Conservation (phyloP, 169 alveolate genomes). For the Eimeria maxima region DNA sequence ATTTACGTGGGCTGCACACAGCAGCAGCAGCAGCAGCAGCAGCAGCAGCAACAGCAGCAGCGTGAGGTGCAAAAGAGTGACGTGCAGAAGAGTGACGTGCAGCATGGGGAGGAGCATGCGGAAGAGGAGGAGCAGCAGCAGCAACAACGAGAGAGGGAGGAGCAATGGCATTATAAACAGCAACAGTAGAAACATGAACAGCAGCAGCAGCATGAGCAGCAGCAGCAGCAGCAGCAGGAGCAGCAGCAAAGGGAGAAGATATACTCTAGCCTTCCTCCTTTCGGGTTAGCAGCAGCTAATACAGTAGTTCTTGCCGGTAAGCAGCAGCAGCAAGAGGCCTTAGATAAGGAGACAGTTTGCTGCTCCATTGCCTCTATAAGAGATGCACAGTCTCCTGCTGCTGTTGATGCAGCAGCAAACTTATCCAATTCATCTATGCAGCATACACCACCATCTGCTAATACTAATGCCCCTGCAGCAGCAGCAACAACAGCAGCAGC, state of each 20-base stretch:
- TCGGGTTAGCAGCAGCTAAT: constrained; percentile 63
- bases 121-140: neutral
- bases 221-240: too few species aligned
- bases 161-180: neutral
- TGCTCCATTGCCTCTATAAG: constrained; percentile 98
- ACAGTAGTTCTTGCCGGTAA: constrained; percentile 60
- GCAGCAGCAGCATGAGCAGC: constrained; percentile 20
- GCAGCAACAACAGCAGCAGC: neutral
- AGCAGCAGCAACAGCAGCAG: neutral
- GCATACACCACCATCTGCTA: constrained; percentile 97
- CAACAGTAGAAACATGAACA: neutral
- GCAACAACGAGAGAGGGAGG: neutral
- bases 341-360: constrained; percentile 83
- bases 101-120: neutral
- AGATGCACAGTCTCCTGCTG: constrained; percentile 92
- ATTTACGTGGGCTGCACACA: neutral
- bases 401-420: constrained; percentile 86
- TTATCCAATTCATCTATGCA: constrained; percentile 89
- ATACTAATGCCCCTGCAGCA: constrained; percentile 96
- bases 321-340: constrained; percentile 66
- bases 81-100: too few species aligned
- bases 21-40: constrained; percentile 12
- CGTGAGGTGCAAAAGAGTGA: neutral
- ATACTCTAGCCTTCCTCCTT: constrained; percentile 35
- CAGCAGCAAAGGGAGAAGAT: too few species aligned